Conservation (phyloP, 495 filamentous ascomycete genomes). For the Margaritispora aquatica region DNA sequence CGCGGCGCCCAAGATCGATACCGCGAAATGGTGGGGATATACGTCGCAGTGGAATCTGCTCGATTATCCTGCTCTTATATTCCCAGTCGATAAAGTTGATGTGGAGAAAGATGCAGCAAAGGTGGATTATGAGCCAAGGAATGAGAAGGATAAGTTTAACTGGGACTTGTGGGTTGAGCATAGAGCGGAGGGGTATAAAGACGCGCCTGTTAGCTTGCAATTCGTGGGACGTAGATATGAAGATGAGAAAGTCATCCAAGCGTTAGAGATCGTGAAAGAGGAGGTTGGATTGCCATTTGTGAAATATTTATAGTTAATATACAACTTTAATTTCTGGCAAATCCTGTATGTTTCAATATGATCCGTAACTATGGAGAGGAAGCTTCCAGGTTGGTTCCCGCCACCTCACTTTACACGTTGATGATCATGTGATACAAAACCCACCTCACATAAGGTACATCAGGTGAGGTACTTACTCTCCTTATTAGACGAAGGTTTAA, state of each 20-base stretch:
- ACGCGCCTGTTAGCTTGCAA: conserved; percentile 48
- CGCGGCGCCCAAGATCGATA: conserved; percentile 52
- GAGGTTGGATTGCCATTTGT: conserved; percentile 30
- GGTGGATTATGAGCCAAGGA: conserved; percentile 37
- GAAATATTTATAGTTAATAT: conserved; percentile 11
- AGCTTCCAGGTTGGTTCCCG: too few relatives aligned
- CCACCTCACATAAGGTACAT: too few relatives aligned
- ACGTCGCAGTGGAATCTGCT: conserved; percentile 69
- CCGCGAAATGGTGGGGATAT: conserved; percentile 63
- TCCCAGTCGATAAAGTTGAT: conserved; percentile 47
- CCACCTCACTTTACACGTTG: too few relatives aligned
- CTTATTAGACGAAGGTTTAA: too few relatives aligned
- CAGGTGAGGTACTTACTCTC: too few relatives aligned
- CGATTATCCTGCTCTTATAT: conserved; percentile 56
- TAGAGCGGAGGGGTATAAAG: conserved; percentile 29
- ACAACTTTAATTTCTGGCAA: not conserved
- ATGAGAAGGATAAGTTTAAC: conserved; percentile 28
- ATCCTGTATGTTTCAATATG: not conserved
- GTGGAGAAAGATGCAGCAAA: conserved; percentile 20
- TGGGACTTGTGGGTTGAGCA: conserved; percentile 28
- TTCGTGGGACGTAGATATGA: conserved; percentile 40
- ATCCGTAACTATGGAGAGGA: not conserved
- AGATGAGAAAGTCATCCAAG: conserved; percentile 35
- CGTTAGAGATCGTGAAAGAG: conserved; percentile 28
- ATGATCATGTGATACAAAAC: too few relatives aligned